Evolutionary conservation across 139 green algal genomes (phyloP), one percentile per base, ranked within the genome.

Genomic region (Haematococcus sp.): DNA sequence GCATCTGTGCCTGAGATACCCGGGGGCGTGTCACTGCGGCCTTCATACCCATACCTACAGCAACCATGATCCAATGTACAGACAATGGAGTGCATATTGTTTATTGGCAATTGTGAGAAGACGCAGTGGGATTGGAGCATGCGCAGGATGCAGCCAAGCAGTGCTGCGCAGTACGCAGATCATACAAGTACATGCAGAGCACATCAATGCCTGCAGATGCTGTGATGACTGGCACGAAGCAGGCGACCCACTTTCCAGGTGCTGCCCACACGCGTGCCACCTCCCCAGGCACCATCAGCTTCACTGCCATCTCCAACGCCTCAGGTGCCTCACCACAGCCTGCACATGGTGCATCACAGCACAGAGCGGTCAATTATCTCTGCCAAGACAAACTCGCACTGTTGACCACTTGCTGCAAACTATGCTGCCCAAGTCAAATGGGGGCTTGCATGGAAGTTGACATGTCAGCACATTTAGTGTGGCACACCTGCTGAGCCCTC

Each of bases 261-360:
- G 49, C 67, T 67, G 31, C 63, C 51, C 55, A 49, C 40, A 91
- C 73, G 2, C 60, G 17, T 3, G 84, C 69, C n/a, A 90, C 35
- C 79, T 96, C 91, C 3, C 82, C 81, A 7, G 78, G 80, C 35
- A 93, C 75, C 89, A 94, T 95, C n/a, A 96, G 82, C 71, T 88
- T 84, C 25, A 90, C 60, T 0, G 71, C 76, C 75, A 86, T 83
- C 74, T 96, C 91, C 54, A 96, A 15, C 0, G 68, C 86, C 63
- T 91, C 77, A 22, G 88, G 88, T 74, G 90, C 74, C 49, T 86
- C 78, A 1, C 83, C 87, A 75, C 81, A 86, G 1, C 82, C 75
- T 87, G 70, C 22, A 40, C 56, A 77, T 81, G 32, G 16, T 51
- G 32, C 4, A 54, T 23, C 27, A 46, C 11, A 46, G 27, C 4